Conservation (phyloP, 1,284 basidiomycete genomes). For the Sporisorium graminicola region DNA sequence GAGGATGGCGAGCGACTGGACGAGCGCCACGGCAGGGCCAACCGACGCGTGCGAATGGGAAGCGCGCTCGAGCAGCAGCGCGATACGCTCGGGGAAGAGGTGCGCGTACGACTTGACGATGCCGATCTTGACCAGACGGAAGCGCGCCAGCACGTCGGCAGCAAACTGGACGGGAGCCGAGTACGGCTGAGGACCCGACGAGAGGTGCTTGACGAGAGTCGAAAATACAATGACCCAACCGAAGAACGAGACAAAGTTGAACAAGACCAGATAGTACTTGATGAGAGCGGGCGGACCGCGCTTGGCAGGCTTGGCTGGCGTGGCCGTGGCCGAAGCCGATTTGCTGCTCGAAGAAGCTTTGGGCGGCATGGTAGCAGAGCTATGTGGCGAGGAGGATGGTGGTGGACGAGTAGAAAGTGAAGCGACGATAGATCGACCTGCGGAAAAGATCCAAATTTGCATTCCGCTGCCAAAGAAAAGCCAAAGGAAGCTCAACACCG, state of each 20-base stretch:
- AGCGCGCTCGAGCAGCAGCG: conserved; percentile 50
- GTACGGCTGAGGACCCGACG: conserved; percentile 44
- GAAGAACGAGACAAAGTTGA: conserved; percentile 64
- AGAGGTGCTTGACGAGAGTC: conserved; percentile 59
- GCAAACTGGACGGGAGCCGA: conserved; percentile 42
- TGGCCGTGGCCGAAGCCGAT: conserved; percentile 23
- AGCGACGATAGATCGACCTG: background rate
- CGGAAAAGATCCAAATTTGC: background rate
- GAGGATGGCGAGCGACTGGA: conserved; percentile 62
- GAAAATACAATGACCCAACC: conserved; percentile 60
- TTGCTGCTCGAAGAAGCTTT: conserved; percentile 25
- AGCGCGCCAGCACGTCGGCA: conserved; percentile 36
- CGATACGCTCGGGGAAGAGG: conserved; percentile 45
- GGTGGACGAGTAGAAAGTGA: background rate
- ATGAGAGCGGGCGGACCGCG: conserved; percentile 41
- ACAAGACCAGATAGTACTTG: conserved; percentile 51
- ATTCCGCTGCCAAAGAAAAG: background rate
- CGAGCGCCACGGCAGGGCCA: conserved; percentile 56
- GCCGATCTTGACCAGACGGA: conserved; percentile 55
- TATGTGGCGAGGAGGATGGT: background rate
- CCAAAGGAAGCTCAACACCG: background rate
- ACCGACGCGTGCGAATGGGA: conserved; percentile 53
- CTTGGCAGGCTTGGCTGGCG: conserved; percentile 31
- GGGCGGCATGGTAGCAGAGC: conserved; percentile 30
- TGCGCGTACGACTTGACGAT: conserved; percentile 45